phyloP scores from a whole-genome alignment of 2,329 filamentous ascomycete genomes.

The Emmonsia crescens region DNA sequence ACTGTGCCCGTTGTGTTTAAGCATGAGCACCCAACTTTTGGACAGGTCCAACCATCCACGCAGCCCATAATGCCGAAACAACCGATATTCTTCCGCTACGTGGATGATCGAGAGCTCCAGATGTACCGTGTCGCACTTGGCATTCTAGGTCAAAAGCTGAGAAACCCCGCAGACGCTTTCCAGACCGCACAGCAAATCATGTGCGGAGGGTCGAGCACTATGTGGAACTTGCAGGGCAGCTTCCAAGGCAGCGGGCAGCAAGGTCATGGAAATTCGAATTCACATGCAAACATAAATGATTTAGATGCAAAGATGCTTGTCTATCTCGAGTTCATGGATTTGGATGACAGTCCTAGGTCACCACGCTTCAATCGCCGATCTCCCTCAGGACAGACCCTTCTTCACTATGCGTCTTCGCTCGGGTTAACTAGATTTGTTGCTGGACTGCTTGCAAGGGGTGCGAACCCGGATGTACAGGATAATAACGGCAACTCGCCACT shows the following conservation, averaged over 20 bases:
- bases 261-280: conserved; percentile 31
- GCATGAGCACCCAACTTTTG: conserved; percentile 41
- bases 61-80: conserved; percentile 38
- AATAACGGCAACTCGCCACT: conserved; percentile 71
- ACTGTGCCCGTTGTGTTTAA: conserved; percentile 62
- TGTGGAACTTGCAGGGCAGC: conserved; percentile 40
- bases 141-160: conserved; percentile 37
- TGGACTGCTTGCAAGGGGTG: conserved; percentile 65
- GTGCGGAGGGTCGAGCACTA: conserved; percentile 32
- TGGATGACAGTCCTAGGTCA: conserved; percentile 60
- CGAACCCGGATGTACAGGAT: conserved; percentile 63
- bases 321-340: conserved; percentile 66
- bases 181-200: conserved; percentile 39
- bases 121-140: conserved; percentile 36
- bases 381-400: conserved; percentile 63
- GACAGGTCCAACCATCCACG: conserved; percentile 32
- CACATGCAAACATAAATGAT: conserved; percentile 35
- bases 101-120: conserved; percentile 39
- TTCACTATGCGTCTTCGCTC: conserved; percentile 66
- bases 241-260: conserved; percentile 36
- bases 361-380: conserved; percentile 56
- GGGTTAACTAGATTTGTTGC: conserved; percentile 67
- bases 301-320: conserved; percentile 60
- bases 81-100: conserved; percentile 57
- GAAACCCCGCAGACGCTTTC: conserved; percentile 38